Base-by-base conservation (phyloP, 371 early-diverging fungal species). In the Fennellomyces sp. region DNA sequence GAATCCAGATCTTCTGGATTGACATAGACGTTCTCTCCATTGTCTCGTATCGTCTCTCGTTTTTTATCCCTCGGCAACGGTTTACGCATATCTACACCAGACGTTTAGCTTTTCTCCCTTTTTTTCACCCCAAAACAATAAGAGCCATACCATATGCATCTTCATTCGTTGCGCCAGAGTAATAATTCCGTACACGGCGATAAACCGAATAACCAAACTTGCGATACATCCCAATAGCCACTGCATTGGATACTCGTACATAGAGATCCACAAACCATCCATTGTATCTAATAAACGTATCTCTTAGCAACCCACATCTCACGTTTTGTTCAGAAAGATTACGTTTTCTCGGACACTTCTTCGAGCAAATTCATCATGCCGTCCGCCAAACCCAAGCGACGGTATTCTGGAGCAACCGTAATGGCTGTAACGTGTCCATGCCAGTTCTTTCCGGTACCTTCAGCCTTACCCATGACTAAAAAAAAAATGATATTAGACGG, bases 361-460 rank as follows among this genome's bases (percentile, higher is more conserved):
- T 99, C 99, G 35, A 99, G 76, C 5, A 94, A 68, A 23, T 86
- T 72, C 97, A 99, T 97, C 72, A 99, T 87, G 25, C 86, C 81
- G 36, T 87, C 85, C 1, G 97, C 99, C 2, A 99, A 84, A 1
- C 96, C 94, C 56, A 95, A 73, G 13, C 97, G 89, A 50, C 99
- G 91, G 69, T 89, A 96, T 64, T 94, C 91, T n/a, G 99, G 97
- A 0, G 96, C 92, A 0, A 99, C 96, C 2, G 97, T 98, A 30
- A 99, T 83, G 5, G 99, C 99, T 5, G 99, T 97, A 42, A 99
- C 97, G 72, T 99, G 99, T 1, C 97, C 97, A 67, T 99, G 99
- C 97, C 97, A 99, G 29, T 92, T 88, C 56, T 85, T 87, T 26
- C 87, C 91, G 2, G 75, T 80, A 45, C 98, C 99, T 72, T 98